These are phyloP conservation scores for Phytophthora nicotianae DNA, from an alignment of 352 stramenopile genomes.

Conservation along the genomic window DNA sequence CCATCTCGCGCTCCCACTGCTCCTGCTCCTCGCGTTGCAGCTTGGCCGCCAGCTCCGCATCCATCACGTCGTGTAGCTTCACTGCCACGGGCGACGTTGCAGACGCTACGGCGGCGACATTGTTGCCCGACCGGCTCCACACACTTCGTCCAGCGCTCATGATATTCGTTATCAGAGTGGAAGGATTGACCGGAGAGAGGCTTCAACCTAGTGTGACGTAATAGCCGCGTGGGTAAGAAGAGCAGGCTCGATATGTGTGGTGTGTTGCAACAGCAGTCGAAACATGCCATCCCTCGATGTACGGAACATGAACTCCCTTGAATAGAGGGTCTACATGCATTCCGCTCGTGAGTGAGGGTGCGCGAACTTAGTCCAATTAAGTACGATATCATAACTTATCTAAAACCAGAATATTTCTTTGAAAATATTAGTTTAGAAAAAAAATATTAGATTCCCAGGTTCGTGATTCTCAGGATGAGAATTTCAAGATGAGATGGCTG, in stretches of 20 bases:
- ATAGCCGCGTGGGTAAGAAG: conserved; percentile 18
- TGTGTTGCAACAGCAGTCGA: conserved; percentile 7
- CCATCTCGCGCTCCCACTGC: conserved; percentile 68
- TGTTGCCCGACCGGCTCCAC: conserved; percentile 8
- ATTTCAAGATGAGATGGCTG: no score
- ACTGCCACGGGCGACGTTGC: conserved; percentile 35
- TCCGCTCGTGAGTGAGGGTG: conserved; percentile 14
- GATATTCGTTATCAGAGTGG: conserved; percentile 8
- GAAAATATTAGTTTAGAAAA: no score
- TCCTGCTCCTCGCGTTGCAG: conserved; percentile 76
- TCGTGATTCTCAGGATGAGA: not conserved
- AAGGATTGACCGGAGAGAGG: not conserved
- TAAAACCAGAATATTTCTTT: no score
- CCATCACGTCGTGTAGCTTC: conserved; percentile 73
- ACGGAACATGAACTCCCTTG: not conserved
- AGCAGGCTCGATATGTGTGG: conserved; percentile 20
- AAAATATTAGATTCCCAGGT: not conserved
- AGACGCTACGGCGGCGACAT: conserved; percentile 15
- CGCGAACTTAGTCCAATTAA: not conserved
- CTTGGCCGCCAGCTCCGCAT: conserved; percentile 70
- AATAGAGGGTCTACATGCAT: conserved; percentile 6
- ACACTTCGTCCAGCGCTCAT: conserved; percentile 20
- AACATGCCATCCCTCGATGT: conserved; percentile 8
- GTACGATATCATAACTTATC: no score
- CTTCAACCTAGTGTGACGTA: conserved; percentile 15